Base-by-base conservation (phyloP, 2,329 filamentous ascomycete species). In the Penicillium corylophilum region DNA sequence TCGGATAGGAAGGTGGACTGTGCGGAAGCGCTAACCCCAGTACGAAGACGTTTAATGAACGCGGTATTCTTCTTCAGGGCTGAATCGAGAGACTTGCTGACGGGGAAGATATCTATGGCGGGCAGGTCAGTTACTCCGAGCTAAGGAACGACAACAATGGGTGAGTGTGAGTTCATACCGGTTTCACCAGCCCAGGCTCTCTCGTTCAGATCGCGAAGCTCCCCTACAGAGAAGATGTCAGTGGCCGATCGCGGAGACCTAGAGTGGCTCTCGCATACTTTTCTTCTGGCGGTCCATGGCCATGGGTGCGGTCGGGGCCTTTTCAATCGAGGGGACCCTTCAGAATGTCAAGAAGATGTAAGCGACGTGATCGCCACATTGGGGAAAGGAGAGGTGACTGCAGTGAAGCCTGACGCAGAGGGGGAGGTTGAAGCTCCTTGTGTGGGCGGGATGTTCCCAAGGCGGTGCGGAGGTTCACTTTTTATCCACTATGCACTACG, bases 51-150 rank as follows among this genome's bases (percentile, higher is more conserved):
- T 75, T 96, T 96, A 69, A 97, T 97, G 72, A 97, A 96, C 60
- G 92, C 91, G 4, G 93, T 97, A 66, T 97, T 97, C 79, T 96
- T 97, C 77, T 96, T 96, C 72, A 97, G 81, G 46, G 92, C 94
- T 46, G 93, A 96, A 73, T 97, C 93, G 67, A 97, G 86, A 26
- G 89, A 88, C 67, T 83, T 82, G 71, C 84, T 86, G 62, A 94
- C 85, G 48, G 83, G 75, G 67, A 95, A 90, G 56, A 95, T 77
- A 77, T 89, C 91, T 95, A 61, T 45, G 44, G 44, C 29, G 41
- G 46, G 48, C 5, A 42, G 56, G 61, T 63, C 49, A 69, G 43
- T 66, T 55, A 51, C 51, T 54, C 50, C 55, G 51, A 50, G 48
- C 20, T 16, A 31, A 42, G 44, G 47, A 10, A 35, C 24, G 28